Evolutionary conservation across 2,329 filamentous ascomycete genomes (phyloP).

Genomic region (Cytospora piceicola): DNA sequence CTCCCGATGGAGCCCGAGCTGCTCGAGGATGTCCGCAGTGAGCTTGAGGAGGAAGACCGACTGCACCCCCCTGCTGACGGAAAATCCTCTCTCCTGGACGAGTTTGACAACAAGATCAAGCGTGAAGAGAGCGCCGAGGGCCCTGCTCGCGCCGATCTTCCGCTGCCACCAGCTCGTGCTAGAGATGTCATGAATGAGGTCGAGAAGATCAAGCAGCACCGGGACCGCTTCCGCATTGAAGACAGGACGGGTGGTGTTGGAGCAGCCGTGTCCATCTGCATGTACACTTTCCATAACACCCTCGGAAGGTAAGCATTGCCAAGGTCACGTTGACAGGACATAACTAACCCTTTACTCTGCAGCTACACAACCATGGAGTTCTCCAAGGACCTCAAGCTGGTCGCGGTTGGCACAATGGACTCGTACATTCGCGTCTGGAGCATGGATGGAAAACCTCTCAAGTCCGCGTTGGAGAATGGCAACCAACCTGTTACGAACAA

Average conservation of each 20-base stretch:
- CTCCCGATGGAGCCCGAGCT: slow-evolving; percentile 83
- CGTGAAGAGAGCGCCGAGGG: slow-evolving; percentile 86
- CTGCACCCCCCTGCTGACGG: slow-evolving; percentile 73
- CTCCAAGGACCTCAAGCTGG: slow-evolving; percentile 84
- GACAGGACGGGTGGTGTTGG: slow-evolving; percentile 82
- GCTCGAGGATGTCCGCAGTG: slow-evolving; percentile 82
- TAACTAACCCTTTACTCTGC: background rate
- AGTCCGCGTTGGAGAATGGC: slow-evolving; percentile 63
- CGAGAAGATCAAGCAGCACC: slow-evolving; percentile 88
- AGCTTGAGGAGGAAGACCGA: slow-evolving; percentile 84
- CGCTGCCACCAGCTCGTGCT: slow-evolving; percentile 84
- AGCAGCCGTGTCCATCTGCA: slow-evolving; percentile 83
- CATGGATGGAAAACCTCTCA: slow-evolving; percentile 80
- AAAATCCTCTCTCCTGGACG: slow-evolving; percentile 75
- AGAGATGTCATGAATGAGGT: slow-evolving; percentile 94
- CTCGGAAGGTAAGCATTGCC: slow-evolving; percentile 73
- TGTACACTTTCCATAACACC: slow-evolving; percentile 99
- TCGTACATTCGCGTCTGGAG: slow-evolving; percentile 97
- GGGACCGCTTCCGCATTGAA: slow-evolving; percentile 89
- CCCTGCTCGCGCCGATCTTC: slow-evolving; percentile 77
- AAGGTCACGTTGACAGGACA: background rate
- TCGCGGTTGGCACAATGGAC: slow-evolving; percentile 87
- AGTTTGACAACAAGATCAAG: slow-evolving; percentile 88
- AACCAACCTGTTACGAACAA: slow-evolving; percentile 60
- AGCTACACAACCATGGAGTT: slow-evolving; percentile 75